A percentile compares a stretch with the other conserved stretches of the same genome.
Evolutionary conservation across 1,139 yeast genomes (phyloP).

Genomic region (Geotrichum aggregatum): DNA sequence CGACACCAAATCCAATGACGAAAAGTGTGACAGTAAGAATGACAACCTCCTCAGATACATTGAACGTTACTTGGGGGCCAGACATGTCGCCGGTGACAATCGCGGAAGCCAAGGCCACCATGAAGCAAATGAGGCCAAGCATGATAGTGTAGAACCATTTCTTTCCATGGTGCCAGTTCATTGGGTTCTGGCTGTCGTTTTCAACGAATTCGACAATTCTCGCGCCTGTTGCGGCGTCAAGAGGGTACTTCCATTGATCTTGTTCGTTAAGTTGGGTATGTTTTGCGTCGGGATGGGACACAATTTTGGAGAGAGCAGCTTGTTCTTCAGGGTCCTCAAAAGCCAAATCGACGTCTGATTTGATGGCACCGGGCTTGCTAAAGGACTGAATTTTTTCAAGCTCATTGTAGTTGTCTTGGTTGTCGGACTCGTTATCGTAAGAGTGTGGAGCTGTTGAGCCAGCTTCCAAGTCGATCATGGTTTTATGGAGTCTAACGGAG

Average conservation of each 20-base stretch:
- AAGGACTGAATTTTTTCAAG: background rate
- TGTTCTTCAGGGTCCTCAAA: conserved; percentile 11
- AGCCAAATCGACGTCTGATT: conserved; percentile 3
- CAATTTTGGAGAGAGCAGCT: background rate
- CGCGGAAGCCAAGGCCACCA: conserved; percentile 88
- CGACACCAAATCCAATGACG: conserved; percentile 77
- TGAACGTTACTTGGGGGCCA: conserved; percentile 57
- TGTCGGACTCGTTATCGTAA: background rate
- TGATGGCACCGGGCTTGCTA: conserved; percentile 1
- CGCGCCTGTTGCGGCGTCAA: conserved; percentile 53
- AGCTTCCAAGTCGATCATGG: conserved; percentile 2
- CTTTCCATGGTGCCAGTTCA: conserved; percentile 45
- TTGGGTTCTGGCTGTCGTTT: conserved; percentile 56
- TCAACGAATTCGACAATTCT: conserved; percentile 57
- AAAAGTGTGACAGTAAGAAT: conserved; percentile 74
- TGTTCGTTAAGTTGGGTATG: conserved; percentile 43
- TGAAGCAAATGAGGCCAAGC: conserved; percentile 50
- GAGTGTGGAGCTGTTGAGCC: background rate
- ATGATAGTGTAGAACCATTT: conserved; percentile 56
- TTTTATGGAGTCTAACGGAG: too few relatives aligned
- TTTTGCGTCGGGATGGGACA: conserved; percentile 19
- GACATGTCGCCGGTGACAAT: conserved; percentile 73
- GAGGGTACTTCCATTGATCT: conserved; percentile 58
- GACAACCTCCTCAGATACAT: conserved; percentile 72
- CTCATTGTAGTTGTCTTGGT: background rate